Conservation (phyloP, 1,284 basidiomycete species). For the Pseudozyma thailandica region DNA sequence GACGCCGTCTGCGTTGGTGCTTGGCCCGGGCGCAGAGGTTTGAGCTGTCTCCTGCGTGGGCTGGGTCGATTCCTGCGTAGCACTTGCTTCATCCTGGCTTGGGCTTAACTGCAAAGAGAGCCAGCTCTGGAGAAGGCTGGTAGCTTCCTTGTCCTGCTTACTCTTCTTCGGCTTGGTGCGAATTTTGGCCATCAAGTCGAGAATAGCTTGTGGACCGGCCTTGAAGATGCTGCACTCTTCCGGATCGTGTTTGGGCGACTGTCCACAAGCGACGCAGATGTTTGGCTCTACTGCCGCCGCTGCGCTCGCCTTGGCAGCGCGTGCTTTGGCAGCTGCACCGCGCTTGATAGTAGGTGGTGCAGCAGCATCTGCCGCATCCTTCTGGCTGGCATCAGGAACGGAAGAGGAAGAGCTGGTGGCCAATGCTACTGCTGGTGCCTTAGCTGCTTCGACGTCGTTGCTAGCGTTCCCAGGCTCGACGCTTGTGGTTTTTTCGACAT, state of each 20-base stretch:
- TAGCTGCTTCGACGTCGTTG: not conserved
- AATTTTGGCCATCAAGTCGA: slow-evolving; percentile 23
- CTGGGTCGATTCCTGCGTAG: slow-evolving; percentile 10
- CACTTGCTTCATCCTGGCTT: not conserved
- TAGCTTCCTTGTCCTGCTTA: slow-evolving; percentile 25
- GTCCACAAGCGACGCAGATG: slow-evolving; percentile 23
- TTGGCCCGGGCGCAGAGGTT: not conserved
- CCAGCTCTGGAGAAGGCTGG: slow-evolving; percentile 12
- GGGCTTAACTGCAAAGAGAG: slow-evolving; percentile 19
- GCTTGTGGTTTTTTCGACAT: not conserved
- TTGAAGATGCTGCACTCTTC: slow-evolving; percentile 24
- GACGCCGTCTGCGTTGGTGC: not conserved
- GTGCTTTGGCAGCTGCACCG: slow-evolving; percentile 8
- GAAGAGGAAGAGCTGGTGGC: no score
- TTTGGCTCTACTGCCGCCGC: not conserved
- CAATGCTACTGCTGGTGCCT: not conserved
- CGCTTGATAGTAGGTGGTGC: not conserved
- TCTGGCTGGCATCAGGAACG: no score
- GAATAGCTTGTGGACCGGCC: slow-evolving; percentile 27
- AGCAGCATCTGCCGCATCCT: not conserved
- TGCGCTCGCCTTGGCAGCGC: slow-evolving; percentile 6
- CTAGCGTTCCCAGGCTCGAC: not conserved
- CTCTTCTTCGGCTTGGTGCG: slow-evolving; percentile 22
- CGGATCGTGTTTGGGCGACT: slow-evolving; percentile 14
- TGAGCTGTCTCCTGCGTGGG: slow-evolving; percentile 2